A percentile compares a stretch with the other conserved stretches of the same genome.
phyloP scores from a whole-genome alignment of 2,329 filamentous ascomycete genomes.

The Nigrospora oryzae region DNA sequence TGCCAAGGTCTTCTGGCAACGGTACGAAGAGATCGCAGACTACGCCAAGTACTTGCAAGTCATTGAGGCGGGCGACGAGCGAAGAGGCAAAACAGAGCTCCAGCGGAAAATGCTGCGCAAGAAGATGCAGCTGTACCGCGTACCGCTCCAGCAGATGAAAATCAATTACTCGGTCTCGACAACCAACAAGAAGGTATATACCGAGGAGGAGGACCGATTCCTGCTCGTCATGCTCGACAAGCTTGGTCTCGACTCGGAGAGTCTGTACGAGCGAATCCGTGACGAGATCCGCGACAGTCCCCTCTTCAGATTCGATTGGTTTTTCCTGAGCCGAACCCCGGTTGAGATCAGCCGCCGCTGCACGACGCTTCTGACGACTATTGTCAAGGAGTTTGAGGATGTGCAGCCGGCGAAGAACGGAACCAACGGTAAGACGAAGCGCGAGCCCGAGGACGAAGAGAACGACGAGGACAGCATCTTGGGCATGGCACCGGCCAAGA shows the following conservation, averaged over 20 bases:
- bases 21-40: conserved; percentile 83
- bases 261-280: conserved; percentile 87
- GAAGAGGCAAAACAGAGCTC: conserved; percentile 78
- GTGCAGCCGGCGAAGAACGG: conserved; percentile 47
- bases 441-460: conserved; percentile 70
- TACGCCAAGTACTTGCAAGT: conserved; percentile 82
- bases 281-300: conserved; percentile 94
- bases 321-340: conserved; percentile 91
- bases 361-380: conserved; percentile 87
- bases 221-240: conserved; percentile 87
- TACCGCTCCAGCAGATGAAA: conserved; percentile 93
- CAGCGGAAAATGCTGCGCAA: conserved; percentile 88
- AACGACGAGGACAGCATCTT: conserved; percentile 77
- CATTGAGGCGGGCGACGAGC: conserved; percentile 89
- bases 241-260: conserved; percentile 84
- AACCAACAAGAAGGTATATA: conserved; percentile 99
- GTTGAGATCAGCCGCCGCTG: conserved; percentile 88
- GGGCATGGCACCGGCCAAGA: conserved; percentile 79
- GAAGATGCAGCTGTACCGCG: conserved; percentile 96
- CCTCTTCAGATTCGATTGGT: conserved; percentile 98
- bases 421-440: conserved; percentile 62
- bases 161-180: conserved; percentile 98
- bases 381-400: conserved; percentile 89
- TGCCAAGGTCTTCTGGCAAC: conserved; percentile 92
- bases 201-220: conserved; percentile 95